These are phyloP conservation scores for Gastrodia elata DNA, from an alignment of 106 monocot species.

Conservation along the genomic window DNA sequence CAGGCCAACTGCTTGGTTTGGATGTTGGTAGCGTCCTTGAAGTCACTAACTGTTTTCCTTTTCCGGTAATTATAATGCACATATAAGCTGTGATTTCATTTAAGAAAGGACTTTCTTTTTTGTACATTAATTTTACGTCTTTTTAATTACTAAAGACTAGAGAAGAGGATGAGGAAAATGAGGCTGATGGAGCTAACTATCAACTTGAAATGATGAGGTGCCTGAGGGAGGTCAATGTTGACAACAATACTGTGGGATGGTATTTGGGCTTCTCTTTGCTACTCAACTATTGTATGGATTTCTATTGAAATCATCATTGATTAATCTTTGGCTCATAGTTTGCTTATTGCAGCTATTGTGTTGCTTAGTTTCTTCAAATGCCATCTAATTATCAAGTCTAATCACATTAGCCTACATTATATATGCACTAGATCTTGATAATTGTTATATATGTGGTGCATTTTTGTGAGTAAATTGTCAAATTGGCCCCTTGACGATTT, in stretches of 20 bases:
- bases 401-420: background rate
- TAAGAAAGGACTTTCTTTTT: background rate
- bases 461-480: too few relatives aligned
- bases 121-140: background rate
- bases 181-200: constrained; percentile 98
- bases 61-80: constrained; percentile 30
- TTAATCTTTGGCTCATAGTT: background rate
- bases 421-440: background rate
- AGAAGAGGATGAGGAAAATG: constrained; percentile 94
- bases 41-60: constrained; percentile 97
- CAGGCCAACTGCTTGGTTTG: constrained; percentile 91
- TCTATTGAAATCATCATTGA: background rate
- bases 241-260: constrained; percentile 99
- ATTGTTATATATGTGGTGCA: background rate
- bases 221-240: constrained; percentile 92
- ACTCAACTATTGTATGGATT: background rate
- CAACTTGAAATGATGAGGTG: constrained; percentile 99
- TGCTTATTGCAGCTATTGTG: background rate
- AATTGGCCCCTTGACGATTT: too few relatives aligned
- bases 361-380: background rate
- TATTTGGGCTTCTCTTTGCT: constrained; percentile 15
- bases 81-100: background rate
- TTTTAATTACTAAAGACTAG: constrained; percentile 37
- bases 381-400: background rate
- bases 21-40: constrained; percentile 97